phyloP scores from a whole-genome alignment of 2,329 filamentous ascomycete genomes.

The Trichoderma polysporum region DNA sequence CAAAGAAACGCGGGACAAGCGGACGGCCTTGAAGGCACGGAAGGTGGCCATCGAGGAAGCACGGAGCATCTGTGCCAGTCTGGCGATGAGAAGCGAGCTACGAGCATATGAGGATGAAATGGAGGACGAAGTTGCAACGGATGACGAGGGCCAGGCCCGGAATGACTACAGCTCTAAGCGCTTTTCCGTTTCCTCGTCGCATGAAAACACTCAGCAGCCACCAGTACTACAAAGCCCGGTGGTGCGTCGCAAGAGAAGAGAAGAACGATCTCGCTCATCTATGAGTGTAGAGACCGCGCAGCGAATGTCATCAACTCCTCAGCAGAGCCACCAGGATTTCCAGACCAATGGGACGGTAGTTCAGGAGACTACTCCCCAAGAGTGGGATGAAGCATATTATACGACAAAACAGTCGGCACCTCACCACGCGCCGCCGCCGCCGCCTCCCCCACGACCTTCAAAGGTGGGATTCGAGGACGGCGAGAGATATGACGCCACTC shows the following conservation, averaged over 20 bases:
- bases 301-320: slow-evolving; percentile 23
- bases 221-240: slow-evolving; percentile 26
- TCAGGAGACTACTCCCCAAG: slow-evolving; percentile 25
- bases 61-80: slow-evolving; percentile 47
- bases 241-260: slow-evolving; percentile 26
- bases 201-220: slow-evolving; percentile 21
- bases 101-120: slow-evolving; percentile 40
- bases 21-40: slow-evolving; percentile 47
- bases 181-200: slow-evolving; percentile 21
- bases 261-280: slow-evolving; percentile 26
- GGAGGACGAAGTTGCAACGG: slow-evolving; percentile 31
- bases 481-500: slow-evolving; percentile 34
- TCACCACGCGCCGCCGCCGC: slow-evolving; percentile 35
- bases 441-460: slow-evolving; percentile 39
- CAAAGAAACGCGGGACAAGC: slow-evolving; percentile 52
- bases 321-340: slow-evolving; percentile 25
- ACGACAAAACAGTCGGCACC: slow-evolving; percentile 24
- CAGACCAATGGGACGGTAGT: slow-evolving; percentile 25
- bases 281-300: slow-evolving; percentile 18
- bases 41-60: slow-evolving; percentile 53
- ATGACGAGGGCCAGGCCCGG: slow-evolving; percentile 32
- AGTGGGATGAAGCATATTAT: slow-evolving; percentile 35
- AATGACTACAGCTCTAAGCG: slow-evolving; percentile 20
- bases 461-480: slow-evolving; percentile 39
- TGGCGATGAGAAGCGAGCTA: slow-evolving; percentile 54